These are phyloP conservation scores for Closterium sp. DNA, from an alignment of 139 green algal genomes.

Conservation along the genomic window DNA sequence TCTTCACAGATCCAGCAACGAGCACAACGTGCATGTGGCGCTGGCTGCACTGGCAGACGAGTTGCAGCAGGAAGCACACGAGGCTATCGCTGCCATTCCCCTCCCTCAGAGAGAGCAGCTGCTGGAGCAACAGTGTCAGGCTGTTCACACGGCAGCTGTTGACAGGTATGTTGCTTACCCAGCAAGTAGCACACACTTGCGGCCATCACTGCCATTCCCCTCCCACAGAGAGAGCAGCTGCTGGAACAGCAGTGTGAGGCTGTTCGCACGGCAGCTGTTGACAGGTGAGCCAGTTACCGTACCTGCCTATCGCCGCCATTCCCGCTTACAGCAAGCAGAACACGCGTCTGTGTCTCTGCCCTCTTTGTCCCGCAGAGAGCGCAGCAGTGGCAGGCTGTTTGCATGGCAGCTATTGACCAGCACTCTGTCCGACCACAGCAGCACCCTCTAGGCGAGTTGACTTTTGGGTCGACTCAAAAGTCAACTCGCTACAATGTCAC, in stretches of 20 bases:
- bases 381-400: neutral
- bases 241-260: neutral
- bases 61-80: neutral
- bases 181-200: neutral
- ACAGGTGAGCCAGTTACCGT: neutral
- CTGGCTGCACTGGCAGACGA: neutral
- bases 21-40: neutral
- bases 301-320: too few species aligned
- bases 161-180: too few species aligned
- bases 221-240: neutral
- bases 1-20: neutral
- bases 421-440: too few species aligned
- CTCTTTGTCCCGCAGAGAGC: neutral
- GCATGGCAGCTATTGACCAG: neutral
- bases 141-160: too few species aligned
- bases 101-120: too few species aligned
- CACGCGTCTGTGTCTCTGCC: neutral
- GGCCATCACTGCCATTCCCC: neutral
- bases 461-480: too few species aligned
- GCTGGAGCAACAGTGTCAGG: too few species aligned
- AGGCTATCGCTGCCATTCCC: too few species aligned
- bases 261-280: neutral
- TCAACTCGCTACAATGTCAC: too few species aligned
- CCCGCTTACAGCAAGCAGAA: neutral
- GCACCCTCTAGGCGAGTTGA: too few species aligned